Base-by-base conservation (phyloP, 1,284 basidiomycete species). In the Irpex sp. region DNA sequence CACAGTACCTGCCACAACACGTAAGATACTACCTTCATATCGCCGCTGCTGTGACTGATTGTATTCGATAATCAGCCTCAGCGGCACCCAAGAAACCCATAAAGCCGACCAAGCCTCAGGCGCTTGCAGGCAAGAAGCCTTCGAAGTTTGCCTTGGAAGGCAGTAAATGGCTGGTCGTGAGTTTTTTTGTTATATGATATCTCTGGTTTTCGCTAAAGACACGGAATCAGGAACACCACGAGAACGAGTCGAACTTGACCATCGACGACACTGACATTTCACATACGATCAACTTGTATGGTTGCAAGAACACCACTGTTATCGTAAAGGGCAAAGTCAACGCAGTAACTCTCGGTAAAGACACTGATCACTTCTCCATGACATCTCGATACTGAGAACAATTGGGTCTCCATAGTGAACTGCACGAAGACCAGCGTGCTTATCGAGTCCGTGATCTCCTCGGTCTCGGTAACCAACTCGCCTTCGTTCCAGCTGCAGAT, bases 401-500 rank as follows among this genome's bases (percentile, higher is more conserved):
- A 58, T 9, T 61, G 21, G 16, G 52, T n/a, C 55, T 18, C 59
- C 23, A 19, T 68, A 96, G 94, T 94, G 58, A 93, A 93, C 71
- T 97, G 94, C 78, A 85, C 80, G 56, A 96, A 96, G 77, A 96
- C 92, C 0, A 89, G 92, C 3, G 80, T 99, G 28, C 84, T 98
- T 21, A 82, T 98, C 39, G 93, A 98, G 54, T 93, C 92, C 2
- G 91, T 96, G 39, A 93, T 99, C 9, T 94, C 97, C 6, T 87
- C 90, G 2, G 79, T 96, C 62, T 88, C 91, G 9, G 82, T 99
- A 53, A 98, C 94, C 35, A 88, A 87, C 64, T 97, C 94, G 0
- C 93, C 94, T 0, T 95, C 93, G 2, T 99, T 99, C 77, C 87
- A 90, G 14, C 80, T 98, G 45, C 96, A 99, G 76, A 88, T 99